phyloP scores from a whole-genome alignment of 2,329 filamentous ascomycete species.

The Endothia cerciana region DNA sequence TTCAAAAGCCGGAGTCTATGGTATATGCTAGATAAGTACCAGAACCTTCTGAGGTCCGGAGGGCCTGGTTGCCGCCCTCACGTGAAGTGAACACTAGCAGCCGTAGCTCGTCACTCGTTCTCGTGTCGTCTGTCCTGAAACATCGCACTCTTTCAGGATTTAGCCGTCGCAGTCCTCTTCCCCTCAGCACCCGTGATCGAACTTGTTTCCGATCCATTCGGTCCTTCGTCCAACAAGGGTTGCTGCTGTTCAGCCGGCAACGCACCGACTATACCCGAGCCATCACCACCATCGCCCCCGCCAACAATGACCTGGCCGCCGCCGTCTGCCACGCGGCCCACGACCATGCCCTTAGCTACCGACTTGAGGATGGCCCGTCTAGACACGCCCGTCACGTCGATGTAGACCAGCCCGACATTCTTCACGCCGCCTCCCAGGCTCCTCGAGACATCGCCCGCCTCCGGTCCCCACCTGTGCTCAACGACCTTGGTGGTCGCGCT shows the following conservation, averaged over 20 bases:
- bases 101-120: not conserved
- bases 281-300: constrained; percentile 52
- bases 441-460: constrained; percentile 78
- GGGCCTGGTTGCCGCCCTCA: too few species aligned
- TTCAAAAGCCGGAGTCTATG: not conserved
- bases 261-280: constrained; percentile 19
- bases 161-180: constrained; percentile 20
- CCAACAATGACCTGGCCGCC: constrained; percentile 76
- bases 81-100: too few species aligned
- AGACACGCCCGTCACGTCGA: constrained; percentile 92
- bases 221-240: constrained; percentile 35
- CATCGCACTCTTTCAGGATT: constrained; percentile 22
- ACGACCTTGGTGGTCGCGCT: constrained; percentile 84
- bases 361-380: constrained; percentile 88
- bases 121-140: not conserved
- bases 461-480: constrained; percentile 83
- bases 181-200: constrained; percentile 23
- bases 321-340: constrained; percentile 76
- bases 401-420: constrained; percentile 96
- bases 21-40: not conserved
- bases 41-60: not conserved
- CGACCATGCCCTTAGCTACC: constrained; percentile 95
- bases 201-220: constrained; percentile 32
- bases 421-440: constrained; percentile 85
- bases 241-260: constrained; percentile 26